Conservation (phyloP, 2,329 filamentous ascomycete genomes). For the Nigrograna mackinnonii region DNA sequence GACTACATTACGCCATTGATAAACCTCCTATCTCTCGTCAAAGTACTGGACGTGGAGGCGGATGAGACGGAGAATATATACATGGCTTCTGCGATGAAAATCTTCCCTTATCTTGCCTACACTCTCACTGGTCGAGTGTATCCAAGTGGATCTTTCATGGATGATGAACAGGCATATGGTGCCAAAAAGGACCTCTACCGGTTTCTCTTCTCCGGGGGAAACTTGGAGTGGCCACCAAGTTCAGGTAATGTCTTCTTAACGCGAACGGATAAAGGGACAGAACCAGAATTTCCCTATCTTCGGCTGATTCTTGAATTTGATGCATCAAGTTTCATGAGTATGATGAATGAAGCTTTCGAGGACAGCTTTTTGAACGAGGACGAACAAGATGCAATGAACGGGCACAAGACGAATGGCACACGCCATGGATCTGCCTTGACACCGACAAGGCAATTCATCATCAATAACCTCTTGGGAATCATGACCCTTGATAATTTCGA, state of each 20-base stretch:
- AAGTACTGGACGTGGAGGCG: constrained; percentile 60
- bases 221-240: constrained; percentile 72
- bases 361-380: constrained; percentile 89
- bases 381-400: constrained; percentile 62
- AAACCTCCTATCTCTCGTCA: constrained; percentile 71
- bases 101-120: constrained; percentile 94
- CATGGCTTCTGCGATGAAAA: constrained; percentile 77
- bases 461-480: constrained; percentile 87
- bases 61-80: constrained; percentile 63
- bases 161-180: constrained; percentile 70
- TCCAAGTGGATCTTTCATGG: constrained; percentile 77
- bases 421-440: constrained; percentile 34
- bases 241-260: constrained; percentile 65
- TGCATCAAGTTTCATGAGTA: constrained; percentile 88
- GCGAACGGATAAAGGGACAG: constrained; percentile 55
- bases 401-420: constrained; percentile 55
- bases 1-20: constrained; percentile 92
- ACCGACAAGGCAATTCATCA: constrained; percentile 86
- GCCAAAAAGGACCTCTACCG: constrained; percentile 91
- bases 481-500: constrained; percentile 81
- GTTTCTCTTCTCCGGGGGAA: constrained; percentile 88
- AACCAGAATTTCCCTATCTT: constrained; percentile 84
- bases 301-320: constrained; percentile 85
- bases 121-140: constrained; percentile 89
- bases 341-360: constrained; percentile 96